Conservation (phyloP, 352 stramenopile species). For the Bremia lactucae region DNA sequence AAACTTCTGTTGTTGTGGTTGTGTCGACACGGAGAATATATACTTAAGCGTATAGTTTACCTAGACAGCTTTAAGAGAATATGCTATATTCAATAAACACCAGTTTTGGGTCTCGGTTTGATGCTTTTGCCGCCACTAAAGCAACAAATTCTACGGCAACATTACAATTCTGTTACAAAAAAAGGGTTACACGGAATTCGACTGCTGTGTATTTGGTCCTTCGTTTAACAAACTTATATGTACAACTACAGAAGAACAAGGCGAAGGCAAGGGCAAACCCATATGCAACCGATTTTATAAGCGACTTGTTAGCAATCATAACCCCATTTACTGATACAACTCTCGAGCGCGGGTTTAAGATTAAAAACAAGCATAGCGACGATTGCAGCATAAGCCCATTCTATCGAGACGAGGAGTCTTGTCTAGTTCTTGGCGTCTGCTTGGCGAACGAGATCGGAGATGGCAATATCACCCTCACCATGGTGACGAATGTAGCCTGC, state of each 20-base stretch:
- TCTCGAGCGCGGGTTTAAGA: neutral
- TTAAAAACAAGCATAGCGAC: slow-evolving; percentile 11
- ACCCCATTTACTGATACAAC: neutral
- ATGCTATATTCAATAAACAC: slow-evolving; percentile 14
- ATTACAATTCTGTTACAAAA: neutral
- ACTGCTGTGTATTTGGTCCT: slow-evolving; percentile 23
- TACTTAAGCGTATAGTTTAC: slow-evolving; percentile 13
- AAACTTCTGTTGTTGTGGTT: slow-evolving; percentile 1
- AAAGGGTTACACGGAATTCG: slow-evolving; percentile 9
- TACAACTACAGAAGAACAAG: slow-evolving; percentile 19
- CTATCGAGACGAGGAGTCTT: slow-evolving; percentile 2
- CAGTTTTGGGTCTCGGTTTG: neutral
- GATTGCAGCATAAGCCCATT: too few relatives aligned
- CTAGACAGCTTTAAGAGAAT: slow-evolving; percentile 12
- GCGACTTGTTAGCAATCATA: too few relatives aligned
- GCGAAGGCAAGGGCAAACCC: slow-evolving; percentile 15
- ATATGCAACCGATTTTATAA: slow-evolving; percentile 25
- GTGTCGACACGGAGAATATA: neutral
- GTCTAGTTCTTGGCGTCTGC: slow-evolving; percentile 75
- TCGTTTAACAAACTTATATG: slow-evolving; percentile 22
- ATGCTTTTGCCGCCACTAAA: neutral
- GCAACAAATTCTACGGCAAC: neutral
- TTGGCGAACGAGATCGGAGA: slow-evolving; percentile 76
- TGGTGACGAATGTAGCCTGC: slow-evolving; percentile 96
- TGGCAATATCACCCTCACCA: slow-evolving; percentile 89